Evolutionary conservation across 2,329 filamentous ascomycete species (phyloP).

Genomic region (Whalleya microplaca): DNA sequence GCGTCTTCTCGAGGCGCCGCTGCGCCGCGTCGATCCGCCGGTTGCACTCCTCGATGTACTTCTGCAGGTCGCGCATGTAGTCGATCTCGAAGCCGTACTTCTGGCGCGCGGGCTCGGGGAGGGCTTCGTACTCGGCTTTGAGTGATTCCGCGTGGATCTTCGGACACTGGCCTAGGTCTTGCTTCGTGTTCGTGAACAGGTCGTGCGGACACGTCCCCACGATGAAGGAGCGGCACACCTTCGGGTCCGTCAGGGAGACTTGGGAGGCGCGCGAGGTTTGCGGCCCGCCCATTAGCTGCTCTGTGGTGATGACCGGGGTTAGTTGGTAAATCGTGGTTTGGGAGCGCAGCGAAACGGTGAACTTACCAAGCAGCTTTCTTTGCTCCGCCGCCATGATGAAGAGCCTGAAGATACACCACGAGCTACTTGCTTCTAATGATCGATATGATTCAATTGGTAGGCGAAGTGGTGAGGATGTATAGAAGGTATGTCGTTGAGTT

Average conservation of each 20-base stretch:
- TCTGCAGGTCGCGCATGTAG: conserved; percentile 93
- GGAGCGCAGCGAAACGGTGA: background rate
- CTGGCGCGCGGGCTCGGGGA: conserved; percentile 71
- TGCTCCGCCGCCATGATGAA: conserved; percentile 88
- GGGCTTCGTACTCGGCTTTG: conserved; percentile 83
- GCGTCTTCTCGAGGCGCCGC: conserved; percentile 91
- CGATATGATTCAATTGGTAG: no score
- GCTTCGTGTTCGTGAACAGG: conserved; percentile 99
- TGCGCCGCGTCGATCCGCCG: conserved; percentile 89
- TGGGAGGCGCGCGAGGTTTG: conserved; percentile 75
- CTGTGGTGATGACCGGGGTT: conserved; percentile 44
- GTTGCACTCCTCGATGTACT: conserved; percentile 97
- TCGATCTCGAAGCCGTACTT: conserved; percentile 93
- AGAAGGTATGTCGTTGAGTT: no score
- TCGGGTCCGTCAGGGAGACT: conserved; percentile 86
- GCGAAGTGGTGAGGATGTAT: background rate
- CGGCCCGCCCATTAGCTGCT: conserved; percentile 89
- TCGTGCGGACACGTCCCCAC: conserved; percentile 96
- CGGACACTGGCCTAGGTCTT: conserved; percentile 88
- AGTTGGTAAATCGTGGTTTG: conserved; percentile 2
- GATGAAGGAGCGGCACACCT: conserved; percentile 93
- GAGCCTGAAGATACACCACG: background rate
- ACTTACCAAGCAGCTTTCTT: conserved; percentile 83
- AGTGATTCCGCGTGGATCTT: conserved; percentile 87
- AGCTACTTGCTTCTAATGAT: no score